Evolutionary conservation across 2,329 filamentous ascomycete species (phyloP), one percentile per base, ranked within the genome.

Genomic region (Trichoderma citrinoviride): DNA sequence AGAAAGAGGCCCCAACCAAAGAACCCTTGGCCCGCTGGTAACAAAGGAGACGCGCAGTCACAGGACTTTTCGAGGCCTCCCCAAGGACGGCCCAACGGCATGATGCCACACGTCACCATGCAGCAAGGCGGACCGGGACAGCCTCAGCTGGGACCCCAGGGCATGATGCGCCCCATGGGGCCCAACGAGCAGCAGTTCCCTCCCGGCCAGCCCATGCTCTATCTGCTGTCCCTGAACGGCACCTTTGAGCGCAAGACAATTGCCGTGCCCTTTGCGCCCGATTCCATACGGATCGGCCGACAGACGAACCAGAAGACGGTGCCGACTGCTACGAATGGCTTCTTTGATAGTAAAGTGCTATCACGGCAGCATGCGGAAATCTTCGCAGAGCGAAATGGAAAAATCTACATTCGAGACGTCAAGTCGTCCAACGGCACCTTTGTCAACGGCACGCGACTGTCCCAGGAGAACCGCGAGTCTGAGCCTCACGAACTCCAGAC

Each of bases 351-450:
- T 58, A 99, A 99, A 78, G 95, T 99, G 27, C 85, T 99, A 25
- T 98, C 95, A 44, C 86, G 95, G 71, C 93, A 97, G 75, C 95
- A 99, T 76, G 95, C 95, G 41, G 95, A 99, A 76, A 90, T 99
- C 43, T 98, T 93, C 87, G 93, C 95, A n/a, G 85, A 87, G 68
- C 77, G 82, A 61, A 88, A 91, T 68, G 93, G 93, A 61, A 96
- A 97, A 75, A 90, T 99, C 49, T 98, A 89, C 85, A 98, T 99
- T 70, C 87, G 93, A 65, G 95, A 99, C 78, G 91, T 99, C 71
- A 99, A 98, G 78, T 98, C 95, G 0, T 99, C 95, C 46, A 99
- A 99, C 75, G 95, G 95, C 65, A 99, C 95, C 0, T 99, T 99
- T 77, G 94, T 99, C 70, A 99, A 99, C 73, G 93, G 93, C 21